Evolutionary conservation across 768 basidiomycete species (phyloP), one percentile per base, ranked within the genome.

Genomic region (Termitomyces sp.): DNA sequence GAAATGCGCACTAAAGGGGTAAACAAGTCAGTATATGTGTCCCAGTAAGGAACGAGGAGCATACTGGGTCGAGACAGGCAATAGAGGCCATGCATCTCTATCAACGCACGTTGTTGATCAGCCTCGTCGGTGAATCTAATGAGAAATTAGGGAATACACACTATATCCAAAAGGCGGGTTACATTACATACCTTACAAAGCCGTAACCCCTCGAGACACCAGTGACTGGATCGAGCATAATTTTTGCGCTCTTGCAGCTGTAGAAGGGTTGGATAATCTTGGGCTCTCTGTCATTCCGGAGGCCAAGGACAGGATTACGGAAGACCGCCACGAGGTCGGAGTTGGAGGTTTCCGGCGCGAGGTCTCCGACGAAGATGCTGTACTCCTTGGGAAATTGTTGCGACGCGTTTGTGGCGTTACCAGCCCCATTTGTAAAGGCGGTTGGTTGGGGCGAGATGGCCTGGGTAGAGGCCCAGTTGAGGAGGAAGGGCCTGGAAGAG

Each of bases 181-280:
- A n/a, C n/a, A n/a, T n/a, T 4, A 74, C 84, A 56, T 62, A 89
- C 91, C 95, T 83, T 42, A 97, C 94, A 70, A 96, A 96, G 33
- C 94, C 94, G 73, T 96, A 96, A 4, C 94, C 94, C 63, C 92
- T 82, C 33, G 91, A 93, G 22, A 94, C 85, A 18, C 94, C 94
- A 5, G 93, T 94, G 22, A 89, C 84, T 2, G 94, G 93, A 73
- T 95, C 93, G 52, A 94, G 78, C 93, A 95, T 95, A 65, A 94
- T 96, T 78, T 94, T 95, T 35, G 95, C 95, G 72, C 93, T 95
- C 79, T 94, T 94, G 76, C 94, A 95, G 72, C 92, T 95, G 40
- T 86, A 75, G 76, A 96, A 97, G 2, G 93, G 92, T 8, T 87
- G 83, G 57, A 96, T 93, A 65, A 93, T 91, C 72, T 92, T 91